phyloP scores from a whole-genome alignment of 352 stramenopile species.

The Aphanomyces euteiches region DNA sequence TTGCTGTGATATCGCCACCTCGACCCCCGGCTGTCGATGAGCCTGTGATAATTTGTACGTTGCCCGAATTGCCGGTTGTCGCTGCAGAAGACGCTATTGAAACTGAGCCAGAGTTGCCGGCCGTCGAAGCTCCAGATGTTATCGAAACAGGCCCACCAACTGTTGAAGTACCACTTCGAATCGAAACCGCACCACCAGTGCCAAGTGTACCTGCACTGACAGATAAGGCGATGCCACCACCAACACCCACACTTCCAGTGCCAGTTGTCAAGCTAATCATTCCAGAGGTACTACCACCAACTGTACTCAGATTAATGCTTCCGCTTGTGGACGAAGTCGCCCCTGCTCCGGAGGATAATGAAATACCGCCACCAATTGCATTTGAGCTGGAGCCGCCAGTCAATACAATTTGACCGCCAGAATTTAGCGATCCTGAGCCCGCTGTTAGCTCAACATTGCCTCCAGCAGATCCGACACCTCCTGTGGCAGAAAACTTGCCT shows the following conservation, averaged over 20 bases:
- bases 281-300: constrained; percentile 46
- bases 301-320: constrained; percentile 5
- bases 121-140: background rate
- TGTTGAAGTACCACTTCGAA: constrained; percentile 19
- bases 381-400: constrained; percentile 30
- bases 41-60: background rate
- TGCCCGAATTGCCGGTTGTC: constrained; percentile 14
- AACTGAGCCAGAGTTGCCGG: background rate
- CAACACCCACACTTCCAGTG: constrained; percentile 50
- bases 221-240: constrained; percentile 43
- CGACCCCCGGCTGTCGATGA: background rate
- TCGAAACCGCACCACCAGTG: constrained; percentile 34
- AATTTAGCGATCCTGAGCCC: constrained; percentile 44
- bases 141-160: constrained; percentile 6
- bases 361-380: constrained; percentile 34
- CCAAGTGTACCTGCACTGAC: constrained; percentile 51
- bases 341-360: constrained; percentile 33
- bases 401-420: constrained; percentile 62
- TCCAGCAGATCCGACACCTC: constrained; percentile 64
- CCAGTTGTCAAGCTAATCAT: constrained; percentile 46
- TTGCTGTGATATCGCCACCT: constrained; percentile 15
- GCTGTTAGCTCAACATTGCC: constrained; percentile 73
- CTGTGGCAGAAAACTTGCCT: constrained; percentile 28
- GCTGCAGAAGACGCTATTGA: constrained; percentile 1
- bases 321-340: constrained; percentile 34